Conservation (phyloP, 768 basidiomycete species). For the Mycena chlorophos region DNA sequence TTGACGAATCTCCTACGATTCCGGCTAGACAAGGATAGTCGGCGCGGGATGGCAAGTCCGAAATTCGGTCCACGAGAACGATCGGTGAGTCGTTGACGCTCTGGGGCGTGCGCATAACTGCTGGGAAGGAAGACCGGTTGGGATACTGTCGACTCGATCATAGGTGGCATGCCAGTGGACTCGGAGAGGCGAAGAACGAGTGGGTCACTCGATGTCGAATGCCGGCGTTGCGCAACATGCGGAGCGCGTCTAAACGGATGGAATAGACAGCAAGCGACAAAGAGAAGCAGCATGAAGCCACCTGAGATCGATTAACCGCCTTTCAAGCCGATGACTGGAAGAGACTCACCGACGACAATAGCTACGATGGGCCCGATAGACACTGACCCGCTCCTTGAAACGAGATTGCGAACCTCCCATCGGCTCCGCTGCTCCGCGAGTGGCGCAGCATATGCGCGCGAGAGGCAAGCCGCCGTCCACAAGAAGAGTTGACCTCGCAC, state of each 20-base stretch:
- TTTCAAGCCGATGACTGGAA: not conserved
- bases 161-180: not conserved
- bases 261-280: not conserved
- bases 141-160: not conserved
- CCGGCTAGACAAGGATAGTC: not conserved
- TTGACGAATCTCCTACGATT: not conserved
- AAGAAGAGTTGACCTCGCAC: no score
- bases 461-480: no score
- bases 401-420: no score
- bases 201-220: not conserved
- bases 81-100: no score
- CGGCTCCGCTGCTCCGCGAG: no score
- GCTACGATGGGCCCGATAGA: not conserved
- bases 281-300: not conserved
- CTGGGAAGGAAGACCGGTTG: not conserved
- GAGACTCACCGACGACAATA: not conserved
- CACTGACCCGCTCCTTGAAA: not conserved
- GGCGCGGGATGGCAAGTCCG: not conserved
- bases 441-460: no score
- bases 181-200: no score
- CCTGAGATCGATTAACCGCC: not conserved
- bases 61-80: not conserved
- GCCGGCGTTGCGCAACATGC: not conserved
- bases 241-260: not conserved
- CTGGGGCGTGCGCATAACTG: not conserved